Evolutionary conservation across 1,284 basidiomycete genomes (phyloP), one percentile per base, ranked within the genome.

Genomic region (Ganoderma meredithae): DNA sequence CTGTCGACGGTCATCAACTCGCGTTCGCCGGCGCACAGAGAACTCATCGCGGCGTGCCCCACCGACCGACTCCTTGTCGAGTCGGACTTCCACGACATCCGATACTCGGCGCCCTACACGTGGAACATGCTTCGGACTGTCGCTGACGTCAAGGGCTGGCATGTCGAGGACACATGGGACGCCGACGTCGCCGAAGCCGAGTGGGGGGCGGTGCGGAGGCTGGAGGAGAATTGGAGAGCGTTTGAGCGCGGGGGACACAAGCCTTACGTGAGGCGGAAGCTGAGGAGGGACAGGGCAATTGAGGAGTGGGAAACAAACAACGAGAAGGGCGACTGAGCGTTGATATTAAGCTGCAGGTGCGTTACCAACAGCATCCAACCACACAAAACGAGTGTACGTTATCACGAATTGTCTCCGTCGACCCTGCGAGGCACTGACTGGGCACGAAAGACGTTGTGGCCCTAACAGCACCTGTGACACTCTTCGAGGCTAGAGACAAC

Each of bases 1-100:
- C 81, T 95, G 15, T 95, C 94, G 0, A 92, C 88, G 0, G 87
- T 84, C 62, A 93, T 95, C 75, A 95, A 95, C 72, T 81, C 84
- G 39, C 89, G 90, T 58, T 91, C 91, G 13, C 80, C 83, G 1
- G 86, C 85, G 61, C 85, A 90, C 73, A 81, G 80, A 60, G 81
- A 83, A 5, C 82, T 95, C 43, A 89, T 95, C 65, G 79, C 83
- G 60, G 81, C 82, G 2, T 90, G 88, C 72, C 80, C 87, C 60
- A 80, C 88, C 1, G 75, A 85, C 67, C 88, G 92, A 12, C 83
- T 96, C 44, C 85, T 96, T 60, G 88, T 86, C 36, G 94, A 96
- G 77, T 94, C 92, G 3, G 94, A 96, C 79, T 91, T 84, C 75
- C 82, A 91, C 75, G 78, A 88, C 67, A 81, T 91, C 36, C 79